Base-by-base conservation (phyloP, 2,329 filamentous ascomycete genomes). In the Aspergillus arachidicola region DNA sequence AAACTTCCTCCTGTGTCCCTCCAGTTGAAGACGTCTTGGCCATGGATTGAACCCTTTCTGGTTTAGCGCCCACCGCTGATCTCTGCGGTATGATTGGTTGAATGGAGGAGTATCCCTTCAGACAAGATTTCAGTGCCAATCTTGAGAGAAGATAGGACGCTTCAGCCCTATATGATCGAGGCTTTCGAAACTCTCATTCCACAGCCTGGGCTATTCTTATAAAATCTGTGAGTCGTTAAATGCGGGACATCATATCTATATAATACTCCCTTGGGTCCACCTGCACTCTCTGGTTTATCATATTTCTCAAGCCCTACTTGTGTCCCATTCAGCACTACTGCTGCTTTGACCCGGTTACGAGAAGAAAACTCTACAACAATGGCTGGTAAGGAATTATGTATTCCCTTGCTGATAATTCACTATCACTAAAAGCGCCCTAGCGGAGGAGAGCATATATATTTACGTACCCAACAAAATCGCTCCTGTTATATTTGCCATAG, bases 401-500 rank as follows among this genome's bases (percentile, higher is more conserved):
- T 53, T 2, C 45, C 7, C 32, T 3, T 50, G 21, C 3, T 0
- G 21, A 38, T 58, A 1, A n/a, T 19, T 1, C 10, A n/a, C 5
- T 32, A 45, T 26, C 23, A 19, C 16, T 53, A 43, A 54, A 5
- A 34, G 2, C 3, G 6, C 30, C 10, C 6, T 34, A 55, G 51
- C 34, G 26, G 36, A 43, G 10, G 64, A 72, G 7, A 82, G 79
- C 62, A 69, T 81, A 26, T 82, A 75, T 61, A 72, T 82, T 67
- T 87, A 87, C 64, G 81, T 80, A 14, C 86, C 86, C 0, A 86
- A 84, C 71, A 85, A 85, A 70, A 78, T 66, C 5, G 84, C 84
- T 0, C 84, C 86, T 0, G 79, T 87, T 23, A 68, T 86, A 53
- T 88, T 87, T 70, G 78, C 82, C 4, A 66, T 83, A 19, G 68